Evolutionary conservation across 352 stramenopile species (phyloP).

Genomic region (Globisporangium radiosum): DNA sequence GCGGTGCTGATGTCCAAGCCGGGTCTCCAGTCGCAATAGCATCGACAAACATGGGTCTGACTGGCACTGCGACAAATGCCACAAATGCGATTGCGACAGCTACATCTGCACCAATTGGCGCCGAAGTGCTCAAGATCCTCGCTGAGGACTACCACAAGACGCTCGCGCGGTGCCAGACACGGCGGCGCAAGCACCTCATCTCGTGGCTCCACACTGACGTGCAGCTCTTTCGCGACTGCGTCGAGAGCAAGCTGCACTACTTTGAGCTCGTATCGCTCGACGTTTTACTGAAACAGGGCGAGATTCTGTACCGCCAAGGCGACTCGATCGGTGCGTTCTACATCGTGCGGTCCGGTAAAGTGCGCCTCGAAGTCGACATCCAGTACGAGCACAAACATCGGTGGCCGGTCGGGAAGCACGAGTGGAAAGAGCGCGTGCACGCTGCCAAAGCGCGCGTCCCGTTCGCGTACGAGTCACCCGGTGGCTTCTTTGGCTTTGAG

Average conservation of each 20-base stretch:
- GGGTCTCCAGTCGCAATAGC: slow-evolving; percentile 5
- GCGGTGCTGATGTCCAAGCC: slow-evolving; percentile 55
- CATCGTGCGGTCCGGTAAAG: slow-evolving; percentile 45
- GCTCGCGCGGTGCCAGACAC: slow-evolving; percentile 50
- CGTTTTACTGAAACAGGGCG: slow-evolving; percentile 46
- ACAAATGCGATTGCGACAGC: background rate
- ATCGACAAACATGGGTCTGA: slow-evolving; percentile 4
- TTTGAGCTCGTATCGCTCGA: slow-evolving; percentile 76
- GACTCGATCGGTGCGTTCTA: slow-evolving; percentile 65
- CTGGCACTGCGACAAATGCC: slow-evolving; percentile 3
- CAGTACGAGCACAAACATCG: slow-evolving; percentile 62
- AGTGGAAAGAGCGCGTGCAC: slow-evolving; percentile 53
- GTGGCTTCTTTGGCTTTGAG: slow-evolving; percentile 63
- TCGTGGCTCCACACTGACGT: slow-evolving; percentile 66
- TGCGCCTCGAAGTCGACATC: slow-evolving; percentile 60
- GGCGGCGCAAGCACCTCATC: slow-evolving; percentile 57
- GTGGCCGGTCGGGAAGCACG: slow-evolving; percentile 40
- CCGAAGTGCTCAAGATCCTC: slow-evolving; percentile 61
- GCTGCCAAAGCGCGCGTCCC: slow-evolving; percentile 40
- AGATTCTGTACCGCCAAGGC: slow-evolving; percentile 52
- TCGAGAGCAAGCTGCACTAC: slow-evolving; percentile 72
- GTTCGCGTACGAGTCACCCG: slow-evolving; percentile 40
- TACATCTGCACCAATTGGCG: slow-evolving; percentile 16
- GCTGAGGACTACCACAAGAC: slow-evolving; percentile 72
- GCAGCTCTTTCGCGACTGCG: slow-evolving; percentile 57